Percentiles rank a stretch among this genome's conserved stretches.
Evolutionary conservation across 257 asterid species (phyloP).

Genomic region (Perilla frutescens): DNA sequence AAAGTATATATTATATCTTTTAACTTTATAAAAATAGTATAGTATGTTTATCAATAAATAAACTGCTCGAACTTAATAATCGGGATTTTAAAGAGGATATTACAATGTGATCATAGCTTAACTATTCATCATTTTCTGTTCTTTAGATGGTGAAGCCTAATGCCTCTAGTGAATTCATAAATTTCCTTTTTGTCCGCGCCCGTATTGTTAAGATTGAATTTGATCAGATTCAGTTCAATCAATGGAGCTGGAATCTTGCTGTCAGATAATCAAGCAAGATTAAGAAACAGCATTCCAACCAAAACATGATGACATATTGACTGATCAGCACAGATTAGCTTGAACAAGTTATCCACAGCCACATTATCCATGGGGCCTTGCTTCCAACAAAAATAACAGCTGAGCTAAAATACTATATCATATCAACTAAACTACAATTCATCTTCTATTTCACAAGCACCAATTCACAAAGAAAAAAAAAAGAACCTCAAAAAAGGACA

Average conservation of each 20-base stretch:
- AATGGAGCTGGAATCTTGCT: neutral
- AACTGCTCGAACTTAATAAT: neutral
- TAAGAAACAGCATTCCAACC: conserved; percentile 6
- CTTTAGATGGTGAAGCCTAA: conserved; percentile 7
- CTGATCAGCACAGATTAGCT: conserved; percentile 22
- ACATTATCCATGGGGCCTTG: neutral
- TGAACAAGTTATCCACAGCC: neutral
- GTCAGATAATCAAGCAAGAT: conserved; percentile 10
- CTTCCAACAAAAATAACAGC: conserved; percentile 6
- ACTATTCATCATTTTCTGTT: neutral
- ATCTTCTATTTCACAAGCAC: neutral
- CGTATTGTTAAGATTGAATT: neutral
- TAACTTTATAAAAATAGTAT: too few relatives aligned
- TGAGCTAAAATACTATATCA: conserved; percentile 3
- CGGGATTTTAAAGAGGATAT: neutral
- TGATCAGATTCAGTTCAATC: neutral
- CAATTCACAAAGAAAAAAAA: neutral
- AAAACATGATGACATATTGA: neutral
- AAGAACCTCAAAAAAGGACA: neutral
- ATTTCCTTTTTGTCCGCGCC: too few relatives aligned
- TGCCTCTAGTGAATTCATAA: neutral
- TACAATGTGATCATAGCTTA: neutral
- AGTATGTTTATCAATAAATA: neutral
- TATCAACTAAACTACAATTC: neutral
- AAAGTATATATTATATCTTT: too few relatives aligned